Evolutionary conservation across 129 eudicot genomes (phyloP).

Genomic region (Centrapalus pauciflorus): DNA sequence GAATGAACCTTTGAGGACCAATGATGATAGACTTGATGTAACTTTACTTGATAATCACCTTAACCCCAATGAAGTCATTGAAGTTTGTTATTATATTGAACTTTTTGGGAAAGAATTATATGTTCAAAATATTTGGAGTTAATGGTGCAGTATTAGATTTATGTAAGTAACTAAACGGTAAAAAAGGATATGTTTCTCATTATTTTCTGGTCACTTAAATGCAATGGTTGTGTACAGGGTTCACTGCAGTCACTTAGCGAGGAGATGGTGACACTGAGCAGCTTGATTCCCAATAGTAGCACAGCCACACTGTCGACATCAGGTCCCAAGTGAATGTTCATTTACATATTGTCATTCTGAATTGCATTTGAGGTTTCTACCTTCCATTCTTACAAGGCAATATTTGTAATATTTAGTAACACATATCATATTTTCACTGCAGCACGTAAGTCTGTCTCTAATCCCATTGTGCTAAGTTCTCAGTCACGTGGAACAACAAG

Average conservation of each 20-base stretch:
- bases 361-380: not conserved
- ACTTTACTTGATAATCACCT: not conserved
- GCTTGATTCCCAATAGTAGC: not conserved
- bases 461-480: conserved; percentile 3
- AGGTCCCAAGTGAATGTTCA: conserved; percentile 9
- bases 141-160: not conserved
- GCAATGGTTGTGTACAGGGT: not conserved
- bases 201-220: not conserved
- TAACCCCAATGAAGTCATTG: not conserved
- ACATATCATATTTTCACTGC: conserved; percentile 5
- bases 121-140: not conserved
- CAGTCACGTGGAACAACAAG: not conserved
- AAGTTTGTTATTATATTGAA: not conserved
- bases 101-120: not conserved
- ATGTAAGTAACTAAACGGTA: no score
- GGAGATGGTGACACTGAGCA: conserved; percentile 5
- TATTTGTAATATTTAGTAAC: no score
- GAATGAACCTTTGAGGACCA: not conserved
- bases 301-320: conserved; percentile 1
- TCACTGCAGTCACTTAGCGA: conserved; percentile 12
- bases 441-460: not conserved
- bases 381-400: not conserved
- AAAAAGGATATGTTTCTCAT: not conserved
- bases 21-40: not conserved
- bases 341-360: not conserved